Conservation (phyloP, 352 stramenopile genomes). For the Phytophthora capsici region DNA sequence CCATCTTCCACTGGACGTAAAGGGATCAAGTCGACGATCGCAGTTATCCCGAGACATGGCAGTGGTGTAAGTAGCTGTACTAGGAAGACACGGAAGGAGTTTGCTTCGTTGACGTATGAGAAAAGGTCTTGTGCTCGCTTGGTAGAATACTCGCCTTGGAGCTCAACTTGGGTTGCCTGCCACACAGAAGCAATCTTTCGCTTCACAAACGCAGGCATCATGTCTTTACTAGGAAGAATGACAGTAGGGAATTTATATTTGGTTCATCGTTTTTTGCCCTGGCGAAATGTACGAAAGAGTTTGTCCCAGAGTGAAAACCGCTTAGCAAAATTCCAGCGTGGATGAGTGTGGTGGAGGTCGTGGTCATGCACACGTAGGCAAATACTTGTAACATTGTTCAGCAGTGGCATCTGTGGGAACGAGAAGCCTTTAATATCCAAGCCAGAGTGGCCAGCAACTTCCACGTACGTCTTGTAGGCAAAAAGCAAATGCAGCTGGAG, state of each 20-base stretch:
- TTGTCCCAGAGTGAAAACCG: conserved; percentile 90
- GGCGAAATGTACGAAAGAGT: conserved; percentile 80
- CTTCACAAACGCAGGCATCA: conserved; percentile 1
- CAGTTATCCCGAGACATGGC: conserved; percentile 19
- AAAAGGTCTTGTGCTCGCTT: conserved; percentile 16
- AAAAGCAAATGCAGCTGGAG: conserved; percentile 81
- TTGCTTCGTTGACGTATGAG: conserved; percentile 7
- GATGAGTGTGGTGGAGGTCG: conserved; percentile 87
- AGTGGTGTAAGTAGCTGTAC: conserved; percentile 15
- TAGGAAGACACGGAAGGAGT: conserved; percentile 7
- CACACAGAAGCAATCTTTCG: conserved; percentile 5
- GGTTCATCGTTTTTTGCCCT: conserved; percentile 22
- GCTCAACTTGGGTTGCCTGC: conserved; percentile 22
- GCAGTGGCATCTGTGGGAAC: conserved; percentile 84
- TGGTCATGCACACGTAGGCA: conserved; percentile 83
- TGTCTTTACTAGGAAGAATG: too few species aligned
- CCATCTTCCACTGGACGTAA: conserved; percentile 5
- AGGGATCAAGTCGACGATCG: conserved; percentile 16
- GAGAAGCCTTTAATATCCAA: conserved; percentile 86
- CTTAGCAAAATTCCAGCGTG: conserved; percentile 89
- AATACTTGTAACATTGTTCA: conserved; percentile 55
- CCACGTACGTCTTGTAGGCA: conserved; percentile 91
- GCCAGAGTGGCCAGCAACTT: conserved; percentile 84
- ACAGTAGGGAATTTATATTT: too few species aligned
- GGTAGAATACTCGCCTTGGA: conserved; percentile 24